Conservation (phyloP, 2,329 filamentous ascomycete species). For the Monosporascus sp. region DNA sequence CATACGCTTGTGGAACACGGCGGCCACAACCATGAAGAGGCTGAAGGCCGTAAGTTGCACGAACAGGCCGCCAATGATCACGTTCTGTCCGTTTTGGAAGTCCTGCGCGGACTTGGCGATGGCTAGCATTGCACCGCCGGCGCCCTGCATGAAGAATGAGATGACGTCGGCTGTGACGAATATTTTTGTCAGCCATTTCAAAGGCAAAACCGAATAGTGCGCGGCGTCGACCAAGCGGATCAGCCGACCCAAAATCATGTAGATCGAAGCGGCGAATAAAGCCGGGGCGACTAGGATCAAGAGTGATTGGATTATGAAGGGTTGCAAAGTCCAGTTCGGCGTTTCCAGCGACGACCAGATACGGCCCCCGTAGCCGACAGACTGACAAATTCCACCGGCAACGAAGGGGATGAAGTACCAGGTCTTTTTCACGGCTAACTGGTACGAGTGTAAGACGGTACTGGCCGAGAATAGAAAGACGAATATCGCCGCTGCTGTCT, state of each 20-base stretch:
- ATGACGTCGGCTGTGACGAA: constrained; percentile 46
- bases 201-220: constrained; percentile 35
- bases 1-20: not conserved
- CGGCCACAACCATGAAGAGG: not conserved
- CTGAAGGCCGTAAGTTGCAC: not conserved
- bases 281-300: constrained; percentile 37
- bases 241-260: constrained; percentile 40
- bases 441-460: constrained; percentile 30
- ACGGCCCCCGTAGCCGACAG: constrained; percentile 47
- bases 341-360: constrained; percentile 34
- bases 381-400: constrained; percentile 46
- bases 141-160: constrained; percentile 40
- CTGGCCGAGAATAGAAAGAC: constrained; percentile 34
- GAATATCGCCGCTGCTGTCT: constrained; percentile 36
- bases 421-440: constrained; percentile 32
- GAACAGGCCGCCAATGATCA: not conserved
- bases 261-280: constrained; percentile 39
- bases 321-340: constrained; percentile 32
- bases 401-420: constrained; percentile 49
- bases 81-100: not conserved
- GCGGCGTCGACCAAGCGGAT: constrained; percentile 33
- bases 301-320: constrained; percentile 35
- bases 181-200: constrained; percentile 42
- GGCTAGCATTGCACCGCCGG: not conserved
- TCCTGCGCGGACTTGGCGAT: not conserved